Evolutionary conservation across 2,329 filamentous ascomycete genomes (phyloP).

Genomic region (Penicillium freii): DNA sequence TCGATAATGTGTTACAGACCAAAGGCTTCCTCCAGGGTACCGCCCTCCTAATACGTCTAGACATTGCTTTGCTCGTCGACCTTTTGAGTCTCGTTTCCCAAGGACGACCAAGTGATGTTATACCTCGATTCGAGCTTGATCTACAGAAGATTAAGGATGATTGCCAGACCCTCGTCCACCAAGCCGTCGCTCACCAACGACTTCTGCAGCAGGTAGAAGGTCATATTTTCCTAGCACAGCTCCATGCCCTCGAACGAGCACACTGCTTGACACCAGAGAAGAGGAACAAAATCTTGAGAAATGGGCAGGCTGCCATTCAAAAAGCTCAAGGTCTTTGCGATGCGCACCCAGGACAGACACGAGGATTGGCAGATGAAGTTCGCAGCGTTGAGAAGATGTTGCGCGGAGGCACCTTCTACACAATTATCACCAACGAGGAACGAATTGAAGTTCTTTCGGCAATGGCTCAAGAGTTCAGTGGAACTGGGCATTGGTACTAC

Average conservation of each 20-base stretch:
- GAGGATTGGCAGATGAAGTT: slow-evolving; percentile 47
- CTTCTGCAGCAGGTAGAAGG: slow-evolving; percentile 52
- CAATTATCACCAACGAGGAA: slow-evolving; percentile 51
- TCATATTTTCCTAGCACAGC: slow-evolving; percentile 51
- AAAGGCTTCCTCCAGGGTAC: slow-evolving; percentile 45
- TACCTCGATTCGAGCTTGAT: slow-evolving; percentile 18
- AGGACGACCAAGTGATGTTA: background rate
- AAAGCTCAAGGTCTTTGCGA: slow-evolving; percentile 30
- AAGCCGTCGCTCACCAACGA: slow-evolving; percentile 38
- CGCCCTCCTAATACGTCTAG: slow-evolving; percentile 50
- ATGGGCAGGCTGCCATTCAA: slow-evolving; percentile 15
- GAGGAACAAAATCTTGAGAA: slow-evolving; percentile 5
- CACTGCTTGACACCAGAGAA: background rate
- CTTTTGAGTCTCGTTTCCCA: slow-evolving; percentile 31
- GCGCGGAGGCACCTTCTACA: slow-evolving; percentile 49
- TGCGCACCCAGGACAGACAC: slow-evolving; percentile 29
- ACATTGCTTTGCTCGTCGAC: slow-evolving; percentile 50
- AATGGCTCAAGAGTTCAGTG: slow-evolving; percentile 52
- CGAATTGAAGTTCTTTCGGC: slow-evolving; percentile 51
- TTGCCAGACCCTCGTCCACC: slow-evolving; percentile 43
- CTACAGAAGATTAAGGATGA: slow-evolving; percentile 39
- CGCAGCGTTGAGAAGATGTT: slow-evolving; percentile 50
- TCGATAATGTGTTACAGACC: slow-evolving; percentile 35
- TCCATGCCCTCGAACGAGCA: slow-evolving; percentile 46
- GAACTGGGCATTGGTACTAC: slow-evolving; percentile 53